These are phyloP conservation scores for Dictyostelium intermedium DNA, from an alignment of 78 protist species.

Conservation along the genomic window DNA sequence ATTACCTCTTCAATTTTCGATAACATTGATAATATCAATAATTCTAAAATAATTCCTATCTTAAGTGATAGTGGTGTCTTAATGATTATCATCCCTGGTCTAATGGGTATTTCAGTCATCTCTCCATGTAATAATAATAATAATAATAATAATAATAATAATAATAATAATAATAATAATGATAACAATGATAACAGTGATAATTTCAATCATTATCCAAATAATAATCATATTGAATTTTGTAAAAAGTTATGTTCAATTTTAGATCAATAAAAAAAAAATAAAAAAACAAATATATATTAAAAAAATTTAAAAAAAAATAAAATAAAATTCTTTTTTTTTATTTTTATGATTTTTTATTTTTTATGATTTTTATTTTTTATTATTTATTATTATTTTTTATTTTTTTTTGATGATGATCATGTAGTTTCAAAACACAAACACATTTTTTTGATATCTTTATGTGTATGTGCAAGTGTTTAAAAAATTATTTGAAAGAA, in stretches of 20 bases:
- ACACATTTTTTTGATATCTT: background rate
- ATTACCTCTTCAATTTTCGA: background rate
- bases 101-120: conserved; percentile 42
- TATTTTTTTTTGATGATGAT: too few relatives aligned
- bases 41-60: conserved; percentile 4
- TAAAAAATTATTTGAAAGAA: too few relatives aligned
- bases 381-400: background rate
- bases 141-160: too few relatives aligned
- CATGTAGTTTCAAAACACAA: too few relatives aligned
- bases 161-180: background rate
- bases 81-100: conserved; percentile 40
- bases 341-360: background rate
- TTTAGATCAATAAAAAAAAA: background rate
- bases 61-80: conserved; percentile 45
- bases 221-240: conserved; percentile 40
- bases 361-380: background rate
- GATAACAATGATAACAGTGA: background rate
- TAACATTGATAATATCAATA: background rate
- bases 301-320: background rate
- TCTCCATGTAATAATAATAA: conserved; percentile 1
- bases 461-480: too few relatives aligned
- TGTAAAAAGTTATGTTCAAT: background rate
- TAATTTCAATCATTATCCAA: background rate
- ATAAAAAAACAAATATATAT: background rate
- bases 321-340: background rate